Conservation (phyloP, 2,329 filamentous ascomycete genomes). For the Aspergillus ustus region DNA sequence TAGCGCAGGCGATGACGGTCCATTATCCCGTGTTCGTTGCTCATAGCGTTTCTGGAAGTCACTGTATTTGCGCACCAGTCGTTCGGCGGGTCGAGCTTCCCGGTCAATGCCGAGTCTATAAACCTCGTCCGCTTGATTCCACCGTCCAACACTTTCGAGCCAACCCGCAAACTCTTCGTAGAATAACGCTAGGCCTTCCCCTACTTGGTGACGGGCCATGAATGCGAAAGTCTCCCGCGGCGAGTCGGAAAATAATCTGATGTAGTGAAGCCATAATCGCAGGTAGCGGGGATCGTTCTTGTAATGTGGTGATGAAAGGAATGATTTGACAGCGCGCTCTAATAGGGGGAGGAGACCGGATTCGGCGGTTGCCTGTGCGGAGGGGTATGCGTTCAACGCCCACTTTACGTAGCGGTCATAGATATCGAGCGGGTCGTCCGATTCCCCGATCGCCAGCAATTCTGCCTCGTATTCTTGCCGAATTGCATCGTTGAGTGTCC, state of each 20-base stretch:
- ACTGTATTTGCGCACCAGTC: conserved; percentile 84
- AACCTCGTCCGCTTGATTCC: conserved; percentile 91
- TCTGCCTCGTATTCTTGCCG: conserved; percentile 87
- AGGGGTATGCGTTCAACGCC: conserved; percentile 94
- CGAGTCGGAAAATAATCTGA: conserved; percentile 88
- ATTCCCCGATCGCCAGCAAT: conserved; percentile 76
- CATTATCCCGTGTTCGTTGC: conserved; percentile 65
- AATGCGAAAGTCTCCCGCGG: conserved; percentile 93
- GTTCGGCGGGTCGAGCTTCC: conserved; percentile 79
- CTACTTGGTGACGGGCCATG: conserved; percentile 83
- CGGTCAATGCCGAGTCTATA: conserved; percentile 88
- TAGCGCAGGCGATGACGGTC: conserved; percentile 83
- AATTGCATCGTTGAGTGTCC: conserved; percentile 77
- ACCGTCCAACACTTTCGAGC: conserved; percentile 82
- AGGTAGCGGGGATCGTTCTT: conserved; percentile 94
- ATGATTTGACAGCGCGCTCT: conserved; percentile 89
- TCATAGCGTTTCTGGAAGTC: conserved; percentile 85
- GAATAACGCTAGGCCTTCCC: conserved; percentile 84
- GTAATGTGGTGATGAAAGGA: conserved; percentile 84
- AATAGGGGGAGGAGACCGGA: conserved; percentile 89
- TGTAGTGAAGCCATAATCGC: conserved; percentile 92
- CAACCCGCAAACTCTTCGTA: conserved; percentile 97
- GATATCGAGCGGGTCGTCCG: conserved; percentile 91
- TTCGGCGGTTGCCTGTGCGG: conserved; percentile 85
- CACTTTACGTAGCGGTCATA: conserved; percentile 97